Base-by-base conservation (phyloP, 179 eudicot species). In the Amaranthus tricolor region DNA sequence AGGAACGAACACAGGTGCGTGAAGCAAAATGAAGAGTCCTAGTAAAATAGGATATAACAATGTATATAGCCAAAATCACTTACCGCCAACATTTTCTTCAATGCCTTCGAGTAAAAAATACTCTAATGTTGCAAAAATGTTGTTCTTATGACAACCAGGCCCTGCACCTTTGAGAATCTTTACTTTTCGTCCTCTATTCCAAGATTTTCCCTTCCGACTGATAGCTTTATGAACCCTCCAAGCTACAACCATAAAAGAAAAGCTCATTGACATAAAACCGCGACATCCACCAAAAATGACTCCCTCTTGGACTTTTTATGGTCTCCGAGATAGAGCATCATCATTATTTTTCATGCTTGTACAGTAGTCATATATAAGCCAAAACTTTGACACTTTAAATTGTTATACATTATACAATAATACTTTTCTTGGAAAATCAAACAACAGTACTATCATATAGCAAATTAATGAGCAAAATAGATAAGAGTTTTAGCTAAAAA, bases 141-240 rank as follows among this genome's bases (percentile, higher is more conserved):
- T 90, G 66, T 40, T 78, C 68, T 81, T 90, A 58, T 87, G 83
- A 61, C 31, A 66, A 47, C 89, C 96, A 2, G 89, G 48, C 60
- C 88, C 85, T 55, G 97, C 96, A 76, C 96, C 97, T 81, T 83
- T 92, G 21, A 86, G 73, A 83, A 92, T 66, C 82, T 90, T 90
- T 17, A 92, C 77, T 73, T 80, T 87, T 76, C 87, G 91, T 58
- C 91, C 96, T 15, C 90, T 79, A 49, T 56, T 77, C 96, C 96
- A 92, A 12, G 82, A 66, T 55, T 12, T 74, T 11, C 92, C 91
- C 78, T 82, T 90, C 74, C 93, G 74, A 74, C 45, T 63, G 6
- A 92, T 54, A 73, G 54, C 78, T 78, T 82, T 57, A 70, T 89
- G 96, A 79, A 92, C 81, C 84, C 97, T 83, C 75, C 85, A 77